Conservation (phyloP, 352 stramenopile genomes). For the Phytophthora sp. region DNA sequence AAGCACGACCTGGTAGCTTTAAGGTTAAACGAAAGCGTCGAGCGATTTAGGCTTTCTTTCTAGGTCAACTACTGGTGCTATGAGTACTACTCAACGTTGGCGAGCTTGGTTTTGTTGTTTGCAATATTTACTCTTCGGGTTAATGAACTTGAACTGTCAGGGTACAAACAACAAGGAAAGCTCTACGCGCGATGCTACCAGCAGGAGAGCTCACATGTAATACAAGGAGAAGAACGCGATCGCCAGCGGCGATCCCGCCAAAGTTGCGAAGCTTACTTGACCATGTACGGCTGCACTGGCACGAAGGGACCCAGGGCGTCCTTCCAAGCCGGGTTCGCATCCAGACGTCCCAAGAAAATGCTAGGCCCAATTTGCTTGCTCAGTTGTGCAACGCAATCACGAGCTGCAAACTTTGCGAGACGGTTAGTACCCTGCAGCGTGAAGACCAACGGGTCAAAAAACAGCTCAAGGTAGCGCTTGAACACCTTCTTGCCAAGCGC, state of each 20-base stretch:
- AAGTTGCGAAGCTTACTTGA: slow-evolving; percentile 34
- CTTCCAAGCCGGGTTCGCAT: slow-evolving; percentile 72
- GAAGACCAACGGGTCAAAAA: slow-evolving; percentile 86
- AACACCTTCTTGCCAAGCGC: slow-evolving; percentile 84
- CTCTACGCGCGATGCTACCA: not conserved
- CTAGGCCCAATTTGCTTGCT: slow-evolving; percentile 83
- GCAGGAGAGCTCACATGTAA: not conserved
- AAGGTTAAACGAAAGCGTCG: too few species aligned
- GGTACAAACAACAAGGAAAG: slow-evolving; percentile 1
- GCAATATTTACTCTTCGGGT: slow-evolving; percentile 2
- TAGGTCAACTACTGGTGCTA: too few species aligned
- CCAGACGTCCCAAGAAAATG: slow-evolving; percentile 81
- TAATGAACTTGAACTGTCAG: slow-evolving; percentile 4
- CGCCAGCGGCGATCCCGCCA: too few species aligned
- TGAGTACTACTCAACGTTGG: too few species aligned
- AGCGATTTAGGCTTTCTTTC: too few species aligned
- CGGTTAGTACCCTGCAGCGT: slow-evolving; percentile 76
- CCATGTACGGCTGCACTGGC: slow-evolving; percentile 38
- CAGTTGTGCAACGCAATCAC: slow-evolving; percentile 76
- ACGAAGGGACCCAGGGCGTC: slow-evolving; percentile 58
- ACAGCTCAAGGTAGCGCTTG: slow-evolving; percentile 85
- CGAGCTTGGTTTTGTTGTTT: not conserved
- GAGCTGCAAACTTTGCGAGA: slow-evolving; percentile 72
- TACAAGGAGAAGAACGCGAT: slow-evolving; percentile 2
- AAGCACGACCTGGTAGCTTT: too few species aligned